Evolutionary conservation across 495 filamentous ascomycete genomes (phyloP).

Genomic region (Schizothecium vesticola): DNA sequence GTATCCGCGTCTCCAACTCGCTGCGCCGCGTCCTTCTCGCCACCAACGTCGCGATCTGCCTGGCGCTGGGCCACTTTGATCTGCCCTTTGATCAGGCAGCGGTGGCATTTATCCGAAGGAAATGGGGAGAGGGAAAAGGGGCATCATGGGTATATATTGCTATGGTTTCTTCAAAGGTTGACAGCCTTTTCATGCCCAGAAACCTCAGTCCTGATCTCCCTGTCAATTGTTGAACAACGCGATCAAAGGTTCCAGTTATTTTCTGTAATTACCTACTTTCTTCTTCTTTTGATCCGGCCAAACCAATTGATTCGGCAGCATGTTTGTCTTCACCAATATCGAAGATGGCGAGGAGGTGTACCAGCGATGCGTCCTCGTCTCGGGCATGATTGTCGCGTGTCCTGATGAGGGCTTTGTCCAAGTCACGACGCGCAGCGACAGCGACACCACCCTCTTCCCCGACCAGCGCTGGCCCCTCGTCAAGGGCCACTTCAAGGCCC

Average conservation of each 20-base stretch:
- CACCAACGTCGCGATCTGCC: background rate
- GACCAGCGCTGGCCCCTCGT: slow-evolving; percentile 58
- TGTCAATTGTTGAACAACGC: background rate
- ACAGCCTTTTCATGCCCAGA: background rate
- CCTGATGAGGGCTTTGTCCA: slow-evolving; percentile 4
- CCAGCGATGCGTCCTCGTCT: slow-evolving; percentile 17
- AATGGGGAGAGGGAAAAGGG: background rate
- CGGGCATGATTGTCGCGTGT: background rate
- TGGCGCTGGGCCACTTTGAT: background rate
- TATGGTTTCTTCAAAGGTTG: background rate
- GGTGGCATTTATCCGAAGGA: background rate
- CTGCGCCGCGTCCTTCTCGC: background rate
- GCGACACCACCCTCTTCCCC: slow-evolving; percentile 13
- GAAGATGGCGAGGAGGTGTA: slow-evolving; percentile 10
- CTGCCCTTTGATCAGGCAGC: background rate
- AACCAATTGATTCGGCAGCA: background rate
- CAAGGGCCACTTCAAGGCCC: slow-evolving; percentile 69
- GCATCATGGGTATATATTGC: background rate
- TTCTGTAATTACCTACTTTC: background rate
- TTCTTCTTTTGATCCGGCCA: background rate
- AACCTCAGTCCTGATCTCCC: background rate
- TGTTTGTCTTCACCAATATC: slow-evolving; percentile 10
- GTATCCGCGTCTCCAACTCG: background rate
- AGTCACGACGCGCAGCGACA: slow-evolving; percentile 1
- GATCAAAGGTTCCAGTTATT: background rate